Conservation (phyloP, 257 asterid species). For the Capsicum pubescens region DNA sequence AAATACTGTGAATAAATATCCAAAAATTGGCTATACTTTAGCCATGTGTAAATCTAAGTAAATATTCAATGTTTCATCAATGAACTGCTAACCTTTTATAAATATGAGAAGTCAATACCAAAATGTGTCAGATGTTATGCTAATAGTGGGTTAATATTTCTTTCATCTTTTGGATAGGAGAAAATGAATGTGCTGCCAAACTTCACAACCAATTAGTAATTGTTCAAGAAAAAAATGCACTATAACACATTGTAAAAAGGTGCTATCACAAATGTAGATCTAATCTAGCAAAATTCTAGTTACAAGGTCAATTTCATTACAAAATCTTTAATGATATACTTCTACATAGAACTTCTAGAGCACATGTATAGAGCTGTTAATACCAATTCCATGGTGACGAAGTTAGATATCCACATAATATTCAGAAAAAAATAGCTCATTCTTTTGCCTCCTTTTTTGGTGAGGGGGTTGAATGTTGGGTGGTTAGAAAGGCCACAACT, state of each 20-base stretch:
- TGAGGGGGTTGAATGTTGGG: neutral
- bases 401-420: conserved; percentile 18
- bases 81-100: conserved; percentile 74
- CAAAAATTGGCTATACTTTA: neutral
- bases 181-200: conserved; percentile 99
- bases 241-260: neutral
- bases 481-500: neutral
- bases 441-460: neutral
- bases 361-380: neutral
- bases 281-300: neutral
- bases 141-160: conserved; percentile 87
- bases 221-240: neutral
- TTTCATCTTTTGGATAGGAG: conserved; percentile 93
- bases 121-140: conserved; percentile 91
- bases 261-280: neutral
- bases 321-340: neutral
- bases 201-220: conserved; percentile 53
- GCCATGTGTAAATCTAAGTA: neutral
- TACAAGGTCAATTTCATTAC: neutral
- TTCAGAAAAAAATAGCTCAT: neutral
- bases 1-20: neutral
- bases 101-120: conserved; percentile 91
- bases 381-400: neutral
- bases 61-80: conserved; percentile 1
- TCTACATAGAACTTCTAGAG: neutral